Percentiles rank a stretch among this genome's conserved stretches.
Conservation (phyloP, 305 asterid genomes). For the Fraxinus albicans region DNA sequence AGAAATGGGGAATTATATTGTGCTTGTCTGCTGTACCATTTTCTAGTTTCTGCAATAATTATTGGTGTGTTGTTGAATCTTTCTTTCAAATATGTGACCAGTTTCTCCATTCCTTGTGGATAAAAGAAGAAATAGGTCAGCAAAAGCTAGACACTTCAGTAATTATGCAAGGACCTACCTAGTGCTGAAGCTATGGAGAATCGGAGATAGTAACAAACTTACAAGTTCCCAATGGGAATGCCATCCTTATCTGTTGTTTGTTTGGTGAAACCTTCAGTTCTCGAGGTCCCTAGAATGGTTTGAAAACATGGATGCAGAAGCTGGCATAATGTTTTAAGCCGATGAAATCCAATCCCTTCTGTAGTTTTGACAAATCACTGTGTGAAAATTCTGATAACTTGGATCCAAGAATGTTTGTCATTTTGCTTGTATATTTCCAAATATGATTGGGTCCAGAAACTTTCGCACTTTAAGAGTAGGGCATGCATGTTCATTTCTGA, state of each 20-base stretch:
- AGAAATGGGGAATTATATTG: neutral
- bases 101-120: neutral
- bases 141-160: neutral
- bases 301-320: constrained; percentile 42
- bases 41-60: neutral
- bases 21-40: neutral
- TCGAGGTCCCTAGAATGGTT: constrained; percentile 40
- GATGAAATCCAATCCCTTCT: constrained; percentile 42
- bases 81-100: neutral
- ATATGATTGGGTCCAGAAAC: constrained; percentile 52
- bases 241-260: constrained; percentile 43
- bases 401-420: constrained; percentile 39
- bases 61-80: neutral
- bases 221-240: constrained; percentile 42
- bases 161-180: neutral
- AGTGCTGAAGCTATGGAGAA: neutral
- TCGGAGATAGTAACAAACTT: constrained; percentile 2
- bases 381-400: constrained; percentile 38
- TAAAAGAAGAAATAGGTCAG: neutral
- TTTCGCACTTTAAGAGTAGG: constrained; percentile 21
- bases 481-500: neutral
- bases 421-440: constrained; percentile 56
- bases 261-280: constrained; percentile 39
- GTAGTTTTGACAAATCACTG: constrained; percentile 26
- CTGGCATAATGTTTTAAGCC: constrained; percentile 59